Conservation (phyloP, 2,329 filamentous ascomycete genomes). For the Fusarium buharicum region DNA sequence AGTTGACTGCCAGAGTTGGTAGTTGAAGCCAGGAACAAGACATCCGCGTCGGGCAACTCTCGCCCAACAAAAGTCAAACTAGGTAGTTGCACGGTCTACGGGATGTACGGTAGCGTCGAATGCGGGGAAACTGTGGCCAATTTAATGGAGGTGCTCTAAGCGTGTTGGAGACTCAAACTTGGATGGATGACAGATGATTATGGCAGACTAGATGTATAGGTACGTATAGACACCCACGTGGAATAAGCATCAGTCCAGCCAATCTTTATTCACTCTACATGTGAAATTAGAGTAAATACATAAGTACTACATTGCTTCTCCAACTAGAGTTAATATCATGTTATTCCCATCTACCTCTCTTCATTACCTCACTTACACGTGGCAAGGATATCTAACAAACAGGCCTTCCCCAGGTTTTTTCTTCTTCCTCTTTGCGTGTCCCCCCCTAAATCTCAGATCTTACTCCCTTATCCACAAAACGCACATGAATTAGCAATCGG, state of each 20-base stretch:
- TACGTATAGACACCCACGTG: constrained; percentile 18
- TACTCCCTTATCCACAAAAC: constrained; percentile 24
- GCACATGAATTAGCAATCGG: constrained; percentile 27
- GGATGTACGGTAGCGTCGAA: constrained; percentile 2
- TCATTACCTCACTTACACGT: not conserved
- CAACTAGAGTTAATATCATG: constrained; percentile 10
- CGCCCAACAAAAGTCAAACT: not conserved
- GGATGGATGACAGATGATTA: constrained; percentile 25
- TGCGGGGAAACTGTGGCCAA: constrained; percentile 26
- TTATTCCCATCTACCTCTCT: not conserved
- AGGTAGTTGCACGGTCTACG: constrained; percentile 1
- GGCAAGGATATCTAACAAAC: not conserved
- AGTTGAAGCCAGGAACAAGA: too few species aligned
- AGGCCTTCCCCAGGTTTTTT: constrained; percentile 35
- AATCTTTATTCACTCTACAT: too few species aligned
- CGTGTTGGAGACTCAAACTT: constrained; percentile 21
- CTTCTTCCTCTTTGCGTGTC: not conserved
- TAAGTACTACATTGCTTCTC: constrained; percentile 5
- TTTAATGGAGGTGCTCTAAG: not conserved
- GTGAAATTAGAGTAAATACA: too few species aligned
- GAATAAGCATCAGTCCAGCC: constrained; percentile 1
- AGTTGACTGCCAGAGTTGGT: too few species aligned
- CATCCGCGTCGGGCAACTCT: not conserved
- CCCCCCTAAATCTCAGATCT: constrained; percentile 5
- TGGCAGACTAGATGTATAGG: not conserved